Conservation (phyloP, 768 basidiomycete genomes). For the Rhodotorula toruloides region DNA sequence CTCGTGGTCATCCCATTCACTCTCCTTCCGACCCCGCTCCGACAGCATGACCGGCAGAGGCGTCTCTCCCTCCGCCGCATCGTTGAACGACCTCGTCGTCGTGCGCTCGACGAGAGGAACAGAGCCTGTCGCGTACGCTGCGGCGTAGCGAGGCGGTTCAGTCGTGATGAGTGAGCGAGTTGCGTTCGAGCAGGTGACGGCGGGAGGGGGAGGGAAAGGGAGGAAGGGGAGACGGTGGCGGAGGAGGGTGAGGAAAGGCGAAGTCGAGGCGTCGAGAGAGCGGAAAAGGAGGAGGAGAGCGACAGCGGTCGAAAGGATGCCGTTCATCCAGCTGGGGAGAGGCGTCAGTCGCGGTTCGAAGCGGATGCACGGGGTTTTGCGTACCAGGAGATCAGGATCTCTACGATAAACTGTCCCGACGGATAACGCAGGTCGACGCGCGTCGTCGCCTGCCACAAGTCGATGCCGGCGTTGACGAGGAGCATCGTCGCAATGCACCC, state of each 20-base stretch:
- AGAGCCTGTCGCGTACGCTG: background rate
- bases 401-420: slow-evolving; percentile 14
- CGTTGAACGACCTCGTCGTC: background rate
- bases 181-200: background rate
- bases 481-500: slow-evolving; percentile 12
- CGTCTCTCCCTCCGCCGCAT: background rate
- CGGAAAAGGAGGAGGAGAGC: slow-evolving; percentile 35
- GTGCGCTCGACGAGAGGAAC: slow-evolving; percentile 1
- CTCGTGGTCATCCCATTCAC: no score
- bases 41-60: no score
- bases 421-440: slow-evolving; percentile 1
- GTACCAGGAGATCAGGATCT: slow-evolving; percentile 13
- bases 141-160: background rate
- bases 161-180: slow-evolving; percentile 3
- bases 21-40: background rate
- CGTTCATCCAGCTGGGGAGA: slow-evolving; percentile 20
- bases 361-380: background rate
- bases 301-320: slow-evolving; percentile 23
- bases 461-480: slow-evolving; percentile 10
- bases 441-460: slow-evolving; percentile 4
- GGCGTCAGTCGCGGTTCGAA: background rate
- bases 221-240: background rate
- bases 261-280: slow-evolving; percentile 25
- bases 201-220: slow-evolving; percentile 18
- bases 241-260: slow-evolving; percentile 3